Evolutionary conservation across 169 alveolate genomes (phyloP).

Genomic region (Cryptosporidium muris): DNA sequence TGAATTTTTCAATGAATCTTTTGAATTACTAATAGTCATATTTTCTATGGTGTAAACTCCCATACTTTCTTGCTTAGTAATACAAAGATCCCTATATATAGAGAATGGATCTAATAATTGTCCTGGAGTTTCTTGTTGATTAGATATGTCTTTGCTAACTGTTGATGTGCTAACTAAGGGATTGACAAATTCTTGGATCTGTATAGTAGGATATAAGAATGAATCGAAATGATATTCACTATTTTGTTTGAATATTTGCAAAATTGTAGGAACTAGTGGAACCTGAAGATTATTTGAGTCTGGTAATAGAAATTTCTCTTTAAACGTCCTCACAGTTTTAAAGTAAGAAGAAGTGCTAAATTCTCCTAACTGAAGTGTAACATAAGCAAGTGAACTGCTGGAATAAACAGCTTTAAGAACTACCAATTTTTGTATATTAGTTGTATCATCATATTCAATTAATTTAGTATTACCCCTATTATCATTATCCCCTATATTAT

Average conservation of each 20-base stretch:
- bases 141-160: no score
- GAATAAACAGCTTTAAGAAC: slow-evolving; percentile 23
- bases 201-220: slow-evolving; percentile 20
- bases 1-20: no score
- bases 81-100: no score
- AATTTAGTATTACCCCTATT: background rate
- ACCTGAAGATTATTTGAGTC: slow-evolving; percentile 10
- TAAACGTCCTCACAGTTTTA: slow-evolving; percentile 14
- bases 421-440: slow-evolving; percentile 33
- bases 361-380: background rate
- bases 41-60: no score
- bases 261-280: slow-evolving; percentile 30
- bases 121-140: no score
- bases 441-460: background rate
- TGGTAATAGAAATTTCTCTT: slow-evolving; percentile 27
- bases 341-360: slow-evolving; percentile 8
- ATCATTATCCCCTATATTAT: slow-evolving; percentile 1
- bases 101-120: no score
- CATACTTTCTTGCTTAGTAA: no score
- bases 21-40: no score
- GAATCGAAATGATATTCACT: slow-evolving; percentile 9
- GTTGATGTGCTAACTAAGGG: background rate
- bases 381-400: background rate
- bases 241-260: slow-evolving; percentile 19
- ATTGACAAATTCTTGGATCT: slow-evolving; percentile 57